Evolutionary conservation across 2,329 filamentous ascomycete genomes (phyloP).

Genomic region (Ophiosphaerella korrae): DNA sequence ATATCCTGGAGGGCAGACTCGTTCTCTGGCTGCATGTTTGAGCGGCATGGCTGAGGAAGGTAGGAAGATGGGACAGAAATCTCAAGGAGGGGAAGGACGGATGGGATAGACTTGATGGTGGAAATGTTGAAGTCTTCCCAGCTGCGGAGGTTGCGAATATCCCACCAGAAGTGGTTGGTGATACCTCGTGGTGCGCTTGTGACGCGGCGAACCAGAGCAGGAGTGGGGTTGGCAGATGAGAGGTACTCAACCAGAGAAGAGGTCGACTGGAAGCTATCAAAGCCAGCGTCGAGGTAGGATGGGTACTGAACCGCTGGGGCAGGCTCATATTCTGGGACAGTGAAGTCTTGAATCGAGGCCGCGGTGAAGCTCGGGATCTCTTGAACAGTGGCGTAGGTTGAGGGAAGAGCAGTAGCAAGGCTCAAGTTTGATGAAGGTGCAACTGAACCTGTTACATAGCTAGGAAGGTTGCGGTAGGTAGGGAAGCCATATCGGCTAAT

Average conservation of each 20-base stretch:
- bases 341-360: slow-evolving; percentile 38
- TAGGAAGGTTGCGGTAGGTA: slow-evolving; percentile 78
- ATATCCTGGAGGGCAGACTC: slow-evolving; percentile 76
- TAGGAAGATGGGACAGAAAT: slow-evolving; percentile 63
- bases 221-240: slow-evolving; percentile 77
- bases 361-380: slow-evolving; percentile 41
- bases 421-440: slow-evolving; percentile 41
- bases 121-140: slow-evolving; percentile 81
- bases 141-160: slow-evolving; percentile 81
- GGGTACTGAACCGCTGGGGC: slow-evolving; percentile 53
- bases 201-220: slow-evolving; percentile 79
- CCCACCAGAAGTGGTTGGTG: slow-evolving; percentile 93
- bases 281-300: slow-evolving; percentile 47
- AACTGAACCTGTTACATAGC: slow-evolving; percentile 55
- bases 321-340: slow-evolving; percentile 43
- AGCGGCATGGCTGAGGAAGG: slow-evolving; percentile 63
- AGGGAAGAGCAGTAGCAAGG: slow-evolving; percentile 48
- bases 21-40: slow-evolving; percentile 74
- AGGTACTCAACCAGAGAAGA: slow-evolving; percentile 81
- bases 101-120: slow-evolving; percentile 73
- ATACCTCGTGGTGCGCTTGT: slow-evolving; percentile 71
- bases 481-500: slow-evolving; percentile 78
- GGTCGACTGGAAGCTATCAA: slow-evolving; percentile 50
- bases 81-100: slow-evolving; percentile 72
- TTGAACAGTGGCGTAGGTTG: slow-evolving; percentile 39